These are phyloP conservation scores for Tricholoma terreum DNA, from an alignment of 768 basidiomycete genomes.

Conservation along the genomic window DNA sequence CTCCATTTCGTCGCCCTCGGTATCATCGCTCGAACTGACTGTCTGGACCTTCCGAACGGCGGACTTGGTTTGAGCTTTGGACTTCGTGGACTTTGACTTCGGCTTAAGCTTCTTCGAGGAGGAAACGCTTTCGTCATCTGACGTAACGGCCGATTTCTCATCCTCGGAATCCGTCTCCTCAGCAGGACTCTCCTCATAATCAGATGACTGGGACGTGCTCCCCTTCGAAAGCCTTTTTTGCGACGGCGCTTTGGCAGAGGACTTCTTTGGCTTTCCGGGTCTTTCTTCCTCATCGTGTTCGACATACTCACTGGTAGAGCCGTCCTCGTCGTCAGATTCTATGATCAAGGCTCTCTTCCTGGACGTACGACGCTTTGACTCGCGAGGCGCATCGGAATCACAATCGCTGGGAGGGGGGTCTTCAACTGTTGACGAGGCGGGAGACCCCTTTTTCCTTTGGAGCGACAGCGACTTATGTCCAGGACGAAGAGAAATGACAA, in stretches of 20 bases:
- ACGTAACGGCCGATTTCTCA: slow-evolving; percentile 28
- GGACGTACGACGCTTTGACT: slow-evolving; percentile 39
- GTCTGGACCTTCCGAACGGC: slow-evolving; percentile 12
- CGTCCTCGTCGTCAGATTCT: slow-evolving; percentile 52
- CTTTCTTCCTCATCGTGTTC: slow-evolving; percentile 39
- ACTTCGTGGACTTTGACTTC: slow-evolving; percentile 29
- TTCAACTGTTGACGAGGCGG: slow-evolving; percentile 31
- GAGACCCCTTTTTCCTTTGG: slow-evolving; percentile 20
- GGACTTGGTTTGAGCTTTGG: slow-evolving; percentile 11
- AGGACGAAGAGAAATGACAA: slow-evolving; percentile 43
- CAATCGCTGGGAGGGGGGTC: slow-evolving; percentile 35
- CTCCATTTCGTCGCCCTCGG: slow-evolving; percentile 51
- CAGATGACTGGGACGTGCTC: slow-evolving; percentile 33
- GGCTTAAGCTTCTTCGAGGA: slow-evolving; percentile 15
- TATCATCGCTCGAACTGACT: slow-evolving; percentile 21
- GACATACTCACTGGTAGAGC: slow-evolving; percentile 52
- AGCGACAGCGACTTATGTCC: slow-evolving; percentile 13
- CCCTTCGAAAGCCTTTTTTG: slow-evolving; percentile 18
- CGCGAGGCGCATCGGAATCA: slow-evolving; percentile 34
- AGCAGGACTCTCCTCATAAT: slow-evolving; percentile 38
- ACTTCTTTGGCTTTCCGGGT: slow-evolving; percentile 22
- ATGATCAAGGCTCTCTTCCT: slow-evolving; percentile 43
- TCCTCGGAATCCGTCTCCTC: slow-evolving; percentile 34
- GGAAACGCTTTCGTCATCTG: slow-evolving; percentile 32
- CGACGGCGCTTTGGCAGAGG: slow-evolving; percentile 16